Conservation (phyloP, 768 basidiomycete species). For the Pleurotus pulmonarius region DNA sequence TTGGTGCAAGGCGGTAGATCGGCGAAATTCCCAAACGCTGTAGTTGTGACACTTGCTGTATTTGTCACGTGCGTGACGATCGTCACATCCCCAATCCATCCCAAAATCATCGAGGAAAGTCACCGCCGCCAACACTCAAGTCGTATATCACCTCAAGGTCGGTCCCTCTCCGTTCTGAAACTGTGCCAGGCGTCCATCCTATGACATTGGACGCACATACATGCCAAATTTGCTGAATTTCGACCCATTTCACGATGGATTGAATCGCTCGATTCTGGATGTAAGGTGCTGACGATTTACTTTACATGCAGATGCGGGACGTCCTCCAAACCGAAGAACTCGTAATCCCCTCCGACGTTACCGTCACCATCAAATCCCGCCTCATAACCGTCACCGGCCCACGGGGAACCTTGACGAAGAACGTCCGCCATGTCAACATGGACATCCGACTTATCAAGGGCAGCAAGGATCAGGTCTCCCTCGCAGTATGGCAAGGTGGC, state of each 20-base stretch:
- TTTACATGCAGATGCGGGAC: slow-evolving; percentile 75
- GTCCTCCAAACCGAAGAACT: slow-evolving; percentile 92
- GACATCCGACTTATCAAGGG: slow-evolving; percentile 82
- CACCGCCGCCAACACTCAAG: slow-evolving; percentile 6
- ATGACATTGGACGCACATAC: slow-evolving; percentile 11
- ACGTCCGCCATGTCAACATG: slow-evolving; percentile 91
- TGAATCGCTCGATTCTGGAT: slow-evolving; percentile 29
- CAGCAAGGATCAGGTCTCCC: slow-evolving; percentile 75
- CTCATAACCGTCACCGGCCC: slow-evolving; percentile 91
- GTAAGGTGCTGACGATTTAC: slow-evolving; percentile 23
- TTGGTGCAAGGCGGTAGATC: no score
- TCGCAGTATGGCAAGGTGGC: slow-evolving; percentile 97
- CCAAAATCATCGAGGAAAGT: slow-evolving; percentile 5
- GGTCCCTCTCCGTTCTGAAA: slow-evolving; percentile 11
- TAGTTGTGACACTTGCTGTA: neutral
- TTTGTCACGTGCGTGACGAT: neutral
- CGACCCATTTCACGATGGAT: slow-evolving; percentile 28
- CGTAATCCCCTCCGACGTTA: slow-evolving; percentile 81
- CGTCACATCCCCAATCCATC: neutral
- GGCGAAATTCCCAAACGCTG: no score
- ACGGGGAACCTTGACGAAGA: slow-evolving; percentile 89
- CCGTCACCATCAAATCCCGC: slow-evolving; percentile 86
- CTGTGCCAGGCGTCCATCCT: slow-evolving; percentile 13
- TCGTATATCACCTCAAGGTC: slow-evolving; percentile 36
- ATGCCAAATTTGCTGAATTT: slow-evolving; percentile 19